Conservation (phyloP, 2,329 filamentous ascomycete species). For the Verticillium isaacii region DNA sequence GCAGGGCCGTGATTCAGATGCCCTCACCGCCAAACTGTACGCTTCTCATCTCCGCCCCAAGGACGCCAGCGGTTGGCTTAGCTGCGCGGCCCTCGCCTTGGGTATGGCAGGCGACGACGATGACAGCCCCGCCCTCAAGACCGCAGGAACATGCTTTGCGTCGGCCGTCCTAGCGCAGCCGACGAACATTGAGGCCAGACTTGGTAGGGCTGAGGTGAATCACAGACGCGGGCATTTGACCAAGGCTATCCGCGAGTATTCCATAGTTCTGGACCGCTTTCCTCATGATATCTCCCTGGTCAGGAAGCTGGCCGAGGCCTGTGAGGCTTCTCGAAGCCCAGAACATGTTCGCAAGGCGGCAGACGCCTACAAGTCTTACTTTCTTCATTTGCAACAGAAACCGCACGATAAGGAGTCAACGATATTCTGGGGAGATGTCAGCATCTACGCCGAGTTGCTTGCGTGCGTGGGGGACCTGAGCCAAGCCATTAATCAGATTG, state of each 20-base stretch:
- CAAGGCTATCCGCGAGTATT: slow-evolving; percentile 53
- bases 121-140: slow-evolving; percentile 42
- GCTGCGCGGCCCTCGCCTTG: slow-evolving; percentile 52
- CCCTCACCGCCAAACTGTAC: slow-evolving; percentile 55
- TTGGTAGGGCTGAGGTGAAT: slow-evolving; percentile 54
- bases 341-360: slow-evolving; percentile 37
- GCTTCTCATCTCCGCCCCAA: slow-evolving; percentile 60
- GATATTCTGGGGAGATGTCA: slow-evolving; percentile 71
- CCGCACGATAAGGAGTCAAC: background rate
- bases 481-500: slow-evolving; percentile 66
- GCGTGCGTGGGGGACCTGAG: slow-evolving; percentile 57
- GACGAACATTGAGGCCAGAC: slow-evolving; percentile 51
- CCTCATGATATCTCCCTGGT: slow-evolving; percentile 51
- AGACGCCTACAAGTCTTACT: slow-evolving; percentile 42
- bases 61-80: slow-evolving; percentile 54
- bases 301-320: slow-evolving; percentile 52
- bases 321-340: slow-evolving; percentile 45
- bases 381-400: slow-evolving; percentile 30
- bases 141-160: slow-evolving; percentile 55
- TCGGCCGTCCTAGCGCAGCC: slow-evolving; percentile 54
- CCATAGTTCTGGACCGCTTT: slow-evolving; percentile 44
- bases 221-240: slow-evolving; percentile 50
- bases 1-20: slow-evolving; percentile 50
- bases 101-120: slow-evolving; percentile 42
- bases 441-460: slow-evolving; percentile 80